Evolutionary conservation across 352 stramenopile genomes (phyloP), one percentile per base, ranked within the genome.

Genomic region (Aphanomyces astaci): DNA sequence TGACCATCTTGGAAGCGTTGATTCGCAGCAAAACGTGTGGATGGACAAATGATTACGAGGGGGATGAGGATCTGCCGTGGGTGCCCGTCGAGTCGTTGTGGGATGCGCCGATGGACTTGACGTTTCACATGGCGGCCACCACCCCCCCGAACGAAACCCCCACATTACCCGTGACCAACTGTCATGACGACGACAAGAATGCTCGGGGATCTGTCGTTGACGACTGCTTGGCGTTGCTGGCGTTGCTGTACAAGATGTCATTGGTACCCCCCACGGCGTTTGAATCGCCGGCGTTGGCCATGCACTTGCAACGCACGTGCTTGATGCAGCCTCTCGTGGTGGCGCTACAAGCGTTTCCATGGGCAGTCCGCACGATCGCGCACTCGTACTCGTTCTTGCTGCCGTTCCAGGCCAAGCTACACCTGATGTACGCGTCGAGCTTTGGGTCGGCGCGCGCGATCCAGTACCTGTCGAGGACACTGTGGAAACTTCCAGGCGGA

Each of bases 401-500:
- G n/a, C 74, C 86, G 17, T 85, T 84, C 54, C 79, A 87, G 1
- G 90, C 80, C 32, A 75, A 79, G 0, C 82, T 77, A 40, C 77
- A 88, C 67, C 88, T 89, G 57, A 75, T 87, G 72, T 89, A 87
- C 43, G 77, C 77, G 17, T 88, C 78, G n/a, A 81, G 75, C 5
- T 86, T 81, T 71, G 84, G 84, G 0, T 78, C 75, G n/a, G 78
- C 84, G 17, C 76, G 84, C 24, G 79, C 84, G 5, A 88, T 92
- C 64, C 76, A 85, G 55, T 87, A 87, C 64, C 66, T 92, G 13
- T 87, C 80, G 53, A 73, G 78, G 1, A 82, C 81, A 15, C 70
- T 92, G 15, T 92, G 84, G 84, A 87, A 81, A 32, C n/a, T n/a
- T n/a, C n/a, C n/a, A n/a, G n/a, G 72, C 77, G 40, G 79, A 81